These are phyloP conservation scores for Annulohypoxylon truncatum DNA, from an alignment of 2,329 filamentous ascomycete genomes.

Conservation along the genomic window DNA sequence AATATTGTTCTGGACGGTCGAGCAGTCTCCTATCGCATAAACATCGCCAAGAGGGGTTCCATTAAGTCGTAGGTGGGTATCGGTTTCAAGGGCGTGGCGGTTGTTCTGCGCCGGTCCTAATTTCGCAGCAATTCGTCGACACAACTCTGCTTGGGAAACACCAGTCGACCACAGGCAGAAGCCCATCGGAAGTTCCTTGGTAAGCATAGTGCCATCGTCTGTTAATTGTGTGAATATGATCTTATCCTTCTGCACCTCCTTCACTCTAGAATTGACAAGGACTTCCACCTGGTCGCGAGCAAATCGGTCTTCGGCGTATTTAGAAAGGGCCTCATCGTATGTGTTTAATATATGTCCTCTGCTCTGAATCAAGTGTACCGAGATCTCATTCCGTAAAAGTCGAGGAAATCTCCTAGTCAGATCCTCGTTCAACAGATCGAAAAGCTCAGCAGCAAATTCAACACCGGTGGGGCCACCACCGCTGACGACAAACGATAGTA, in stretches of 20 bases:
- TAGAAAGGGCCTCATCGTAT: slow-evolving; percentile 93
- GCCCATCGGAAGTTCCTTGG: slow-evolving; percentile 93
- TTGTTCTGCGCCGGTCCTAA: slow-evolving; percentile 84
- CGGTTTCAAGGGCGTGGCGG: slow-evolving; percentile 90
- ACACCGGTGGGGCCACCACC: slow-evolving; percentile 97
- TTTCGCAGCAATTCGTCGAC: slow-evolving; percentile 79
- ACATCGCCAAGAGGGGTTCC: slow-evolving; percentile 93
- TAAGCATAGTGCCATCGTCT: slow-evolving; percentile 77
- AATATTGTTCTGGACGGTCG: slow-evolving; percentile 97
- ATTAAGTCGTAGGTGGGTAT: slow-evolving; percentile 88
- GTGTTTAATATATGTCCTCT: slow-evolving; percentile 96
- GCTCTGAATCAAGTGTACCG: slow-evolving; percentile 96
- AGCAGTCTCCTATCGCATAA: slow-evolving; percentile 95
- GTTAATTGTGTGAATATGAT: slow-evolving; percentile 90
- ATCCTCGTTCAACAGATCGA: slow-evolving; percentile 96
- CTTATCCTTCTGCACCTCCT: slow-evolving; percentile 84
- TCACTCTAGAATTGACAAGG: slow-evolving; percentile 91
- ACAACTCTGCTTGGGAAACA: slow-evolving; percentile 86
- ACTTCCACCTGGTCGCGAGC: slow-evolving; percentile 91
- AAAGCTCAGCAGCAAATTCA: slow-evolving; percentile 96
- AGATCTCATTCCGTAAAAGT: slow-evolving; percentile 95
- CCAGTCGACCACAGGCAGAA: slow-evolving; percentile 99
- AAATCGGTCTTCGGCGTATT: slow-evolving; percentile 91
- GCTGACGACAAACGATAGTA: slow-evolving; percentile 95
- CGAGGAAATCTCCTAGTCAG: slow-evolving; percentile 84